A percentile compares a stretch with the other conserved stretches of the same genome.
phyloP scores from a whole-genome alignment of 257 asterid species.

The Leptodermis oblonga region DNA sequence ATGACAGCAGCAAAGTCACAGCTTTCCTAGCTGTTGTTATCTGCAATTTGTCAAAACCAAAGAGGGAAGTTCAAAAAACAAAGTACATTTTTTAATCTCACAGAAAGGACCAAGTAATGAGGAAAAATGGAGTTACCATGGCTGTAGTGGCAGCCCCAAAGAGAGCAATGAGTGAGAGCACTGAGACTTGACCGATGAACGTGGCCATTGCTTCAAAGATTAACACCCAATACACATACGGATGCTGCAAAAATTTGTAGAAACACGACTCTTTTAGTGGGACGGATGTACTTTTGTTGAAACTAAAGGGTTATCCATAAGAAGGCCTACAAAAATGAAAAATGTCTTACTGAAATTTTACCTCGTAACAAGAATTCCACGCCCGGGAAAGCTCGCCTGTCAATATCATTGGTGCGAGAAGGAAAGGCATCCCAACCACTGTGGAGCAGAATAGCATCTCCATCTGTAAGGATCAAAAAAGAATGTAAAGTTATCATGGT shows the following conservation, averaged over 20 bases:
- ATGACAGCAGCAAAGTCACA: conserved; percentile 74
- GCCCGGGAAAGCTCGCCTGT: conserved; percentile 75
- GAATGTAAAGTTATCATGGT: background rate
- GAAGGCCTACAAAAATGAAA: background rate
- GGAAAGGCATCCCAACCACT: conserved; percentile 72
- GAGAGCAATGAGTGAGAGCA: conserved; percentile 73
- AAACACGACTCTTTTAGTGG: background rate
- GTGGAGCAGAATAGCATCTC: conserved; percentile 94
- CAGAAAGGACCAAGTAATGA: background rate
- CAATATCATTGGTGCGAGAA: conserved; percentile 65
- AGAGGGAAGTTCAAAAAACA: background rate
- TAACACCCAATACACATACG: conserved; percentile 70
- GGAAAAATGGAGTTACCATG: conserved; percentile 39
- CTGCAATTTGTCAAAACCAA: conserved; percentile 31
- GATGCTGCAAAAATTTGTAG: conserved; percentile 51
- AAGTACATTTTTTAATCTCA: background rate
- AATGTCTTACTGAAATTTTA: background rate
- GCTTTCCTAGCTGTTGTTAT: conserved; percentile 88
- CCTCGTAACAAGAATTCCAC: conserved; percentile 78
- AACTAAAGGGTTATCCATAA: background rate
- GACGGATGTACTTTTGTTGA: background rate
- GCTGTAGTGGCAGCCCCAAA: conserved; percentile 94
- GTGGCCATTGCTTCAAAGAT: conserved; percentile 92
- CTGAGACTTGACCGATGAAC: conserved; percentile 78
- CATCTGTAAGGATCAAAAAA: conserved; percentile 33